Evolutionary conservation across 805 yeast species (phyloP).

Genomic region (Debaryomyces hansenii): DNA sequence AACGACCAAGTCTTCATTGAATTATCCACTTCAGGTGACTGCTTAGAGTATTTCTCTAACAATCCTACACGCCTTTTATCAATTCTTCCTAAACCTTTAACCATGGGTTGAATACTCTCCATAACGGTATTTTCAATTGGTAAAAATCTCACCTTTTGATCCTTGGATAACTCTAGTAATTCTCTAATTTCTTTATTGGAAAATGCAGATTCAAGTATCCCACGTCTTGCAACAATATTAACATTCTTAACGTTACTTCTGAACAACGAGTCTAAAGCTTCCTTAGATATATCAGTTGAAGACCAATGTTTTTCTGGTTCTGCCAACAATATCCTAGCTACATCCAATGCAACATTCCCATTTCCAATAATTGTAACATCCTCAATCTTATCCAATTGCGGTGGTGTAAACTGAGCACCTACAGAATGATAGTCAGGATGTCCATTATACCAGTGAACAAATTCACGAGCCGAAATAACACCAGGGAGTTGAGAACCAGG

Average conservation of each 20-base stretch:
- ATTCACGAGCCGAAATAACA: slow-evolving; percentile 76
- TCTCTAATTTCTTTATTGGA: slow-evolving; percentile 92
- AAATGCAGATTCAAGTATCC: slow-evolving; percentile 81
- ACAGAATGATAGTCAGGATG: slow-evolving; percentile 59
- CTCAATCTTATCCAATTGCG: slow-evolving; percentile 61
- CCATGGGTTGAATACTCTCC: slow-evolving; percentile 11
- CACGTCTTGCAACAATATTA: slow-evolving; percentile 81
- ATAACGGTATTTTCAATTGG: slow-evolving; percentile 36
- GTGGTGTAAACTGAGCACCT: slow-evolving; percentile 31
- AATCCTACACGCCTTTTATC: slow-evolving; percentile 67
- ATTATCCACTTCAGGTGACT: neutral
- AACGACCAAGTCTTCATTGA: slow-evolving; percentile 55
- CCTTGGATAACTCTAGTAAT: slow-evolving; percentile 56
- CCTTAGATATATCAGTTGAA: slow-evolving; percentile 68
- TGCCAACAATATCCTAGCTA: slow-evolving; percentile 75
- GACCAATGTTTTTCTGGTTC: slow-evolving; percentile 55
- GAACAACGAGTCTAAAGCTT: slow-evolving; percentile 56
- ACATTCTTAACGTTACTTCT: slow-evolving; percentile 61
- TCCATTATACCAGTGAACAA: slow-evolving; percentile 97
- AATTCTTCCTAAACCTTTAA: slow-evolving; percentile 44
- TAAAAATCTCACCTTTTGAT: slow-evolving; percentile 46
- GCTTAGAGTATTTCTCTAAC: slow-evolving; percentile 47
- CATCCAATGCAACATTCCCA: slow-evolving; percentile 94
- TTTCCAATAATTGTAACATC: slow-evolving; percentile 87
- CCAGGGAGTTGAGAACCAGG: slow-evolving; percentile 64